Evolutionary conservation across 73 alveolate species (phyloP), one percentile per base, ranked within the genome.

Genomic region (Diophrys appendiculata): DNA sequence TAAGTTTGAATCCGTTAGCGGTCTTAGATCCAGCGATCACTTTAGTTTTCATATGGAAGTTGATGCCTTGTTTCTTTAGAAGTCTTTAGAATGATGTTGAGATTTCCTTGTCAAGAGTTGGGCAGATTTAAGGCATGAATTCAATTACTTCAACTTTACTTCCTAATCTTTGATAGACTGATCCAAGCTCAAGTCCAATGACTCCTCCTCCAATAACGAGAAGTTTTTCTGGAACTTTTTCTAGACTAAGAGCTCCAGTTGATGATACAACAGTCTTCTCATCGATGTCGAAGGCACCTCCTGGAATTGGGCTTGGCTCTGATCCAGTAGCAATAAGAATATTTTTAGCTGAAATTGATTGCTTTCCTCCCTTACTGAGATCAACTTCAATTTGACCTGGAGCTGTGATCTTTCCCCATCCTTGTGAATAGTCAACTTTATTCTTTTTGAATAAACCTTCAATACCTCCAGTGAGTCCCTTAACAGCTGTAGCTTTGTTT

Each of bases 201-300:
- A 96, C 98, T 31, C 99, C 99, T 33, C 98, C 98, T 64, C 99
- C 99, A 65, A 96, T 91, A 26, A 96, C 98, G 34, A 95, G 86
- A 71, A 96, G 69, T 76, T 93, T 95, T 92, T 95, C 95, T 27
- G 98, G 99, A 72, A 95, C 96, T 74, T 88, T 70, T 68, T 83
- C 73, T 69, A 93, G 88, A 14, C 80, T 82, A 73, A 93, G 83
- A 0, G 97, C 98, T n/a, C 98, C 98, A 54, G 97, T 93, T 54
- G 94, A 82, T 73, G 95, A 70, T 55, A 93, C 90, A 33, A 93
- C 89, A 26, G 78, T 69, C 81, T 92, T 89, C 77, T 92, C 97
- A 86, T 92, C 97, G 69, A 88, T 83, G 0, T 86, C 84, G 26
- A 91, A 76, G 5, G 55, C 83, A 54, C 68, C 64, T 13, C 97